Evolutionary conservation across 306 rosid species (phyloP).

Genomic region (Sphenostylis stenocarpa): DNA sequence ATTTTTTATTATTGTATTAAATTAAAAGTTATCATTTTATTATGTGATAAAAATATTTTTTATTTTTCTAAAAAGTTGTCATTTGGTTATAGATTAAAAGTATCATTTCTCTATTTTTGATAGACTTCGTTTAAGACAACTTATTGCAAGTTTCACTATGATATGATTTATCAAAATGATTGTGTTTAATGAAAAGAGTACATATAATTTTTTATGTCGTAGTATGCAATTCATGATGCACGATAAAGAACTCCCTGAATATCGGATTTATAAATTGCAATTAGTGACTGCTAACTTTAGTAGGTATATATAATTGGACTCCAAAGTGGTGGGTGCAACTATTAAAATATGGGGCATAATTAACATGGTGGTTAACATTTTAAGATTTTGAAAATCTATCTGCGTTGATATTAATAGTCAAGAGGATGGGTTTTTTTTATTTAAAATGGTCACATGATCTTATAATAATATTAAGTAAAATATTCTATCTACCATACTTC

Average conservation of each 20-base stretch:
- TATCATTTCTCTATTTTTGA: no score
- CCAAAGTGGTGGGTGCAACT: conserved; percentile 44
- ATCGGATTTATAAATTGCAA: not conserved
- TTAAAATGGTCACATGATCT: not conserved
- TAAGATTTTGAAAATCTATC: conserved; percentile 36
- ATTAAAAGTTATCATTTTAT: no score
- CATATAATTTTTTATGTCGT: not conserved
- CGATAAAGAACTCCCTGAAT: not conserved
- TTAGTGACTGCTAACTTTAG: conserved; percentile 3
- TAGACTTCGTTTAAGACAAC: no score
- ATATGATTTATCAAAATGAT: no score
- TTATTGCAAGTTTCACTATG: no score
- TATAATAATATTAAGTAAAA: not conserved
- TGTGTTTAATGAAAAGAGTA: not conserved
- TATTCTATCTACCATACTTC: not conserved
- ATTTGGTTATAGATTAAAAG: no score
- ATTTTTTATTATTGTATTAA: no score
- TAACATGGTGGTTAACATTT: conserved; percentile 46
- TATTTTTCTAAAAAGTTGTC: no score
- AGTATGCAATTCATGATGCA: not conserved
- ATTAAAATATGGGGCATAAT: conserved; percentile 35
- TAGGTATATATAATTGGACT: conserved; percentile 30
- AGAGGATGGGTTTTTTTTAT: not conserved
- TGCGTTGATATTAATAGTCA: conserved; percentile 17
- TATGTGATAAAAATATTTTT: no score